Conservation (phyloP, 768 basidiomycete genomes). For the Tephrocybe sp. region DNA sequence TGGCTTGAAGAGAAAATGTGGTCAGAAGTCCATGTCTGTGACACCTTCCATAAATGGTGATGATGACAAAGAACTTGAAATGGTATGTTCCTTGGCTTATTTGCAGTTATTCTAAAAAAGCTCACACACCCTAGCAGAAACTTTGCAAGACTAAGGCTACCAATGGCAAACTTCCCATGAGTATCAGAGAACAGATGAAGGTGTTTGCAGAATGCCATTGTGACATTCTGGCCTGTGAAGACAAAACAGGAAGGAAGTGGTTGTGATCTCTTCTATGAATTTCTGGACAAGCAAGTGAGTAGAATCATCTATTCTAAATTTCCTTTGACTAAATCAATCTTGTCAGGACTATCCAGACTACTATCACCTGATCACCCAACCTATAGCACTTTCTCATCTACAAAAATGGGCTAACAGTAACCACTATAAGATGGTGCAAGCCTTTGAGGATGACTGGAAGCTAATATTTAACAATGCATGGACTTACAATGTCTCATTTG, state of each 20-base stretch:
- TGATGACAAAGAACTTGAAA: conserved; percentile 74
- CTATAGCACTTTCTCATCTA: conserved; percentile 86
- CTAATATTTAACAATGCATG: conserved; percentile 49
- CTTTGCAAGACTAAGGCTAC: conserved; percentile 72
- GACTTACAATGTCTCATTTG: conserved; percentile 94
- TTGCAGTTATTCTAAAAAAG: not conserved
- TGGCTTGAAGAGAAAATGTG: conserved; percentile 77
- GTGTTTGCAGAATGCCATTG: conserved; percentile 74
- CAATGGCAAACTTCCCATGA: conserved; percentile 52
- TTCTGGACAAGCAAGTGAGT: conserved; percentile 73
- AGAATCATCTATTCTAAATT: conserved; percentile 1
- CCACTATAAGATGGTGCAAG: conserved; percentile 71
- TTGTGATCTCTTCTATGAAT: conserved; percentile 86
- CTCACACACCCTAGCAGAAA: conserved; percentile 52
- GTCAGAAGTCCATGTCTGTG: conserved; percentile 69
- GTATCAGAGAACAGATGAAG: conserved; percentile 74
- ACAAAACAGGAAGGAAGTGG: conserved; percentile 74
- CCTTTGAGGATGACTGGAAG: conserved; percentile 78
- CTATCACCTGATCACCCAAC: conserved; percentile 82
- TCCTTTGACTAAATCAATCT: conserved; percentile 12
- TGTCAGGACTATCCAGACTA: conserved; percentile 88
- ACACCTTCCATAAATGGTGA: conserved; percentile 79
- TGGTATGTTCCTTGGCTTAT: conserved; percentile 41
- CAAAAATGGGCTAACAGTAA: conserved; percentile 69
- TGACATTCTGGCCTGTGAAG: conserved; percentile 71